Conservation (phyloP, 345 rosid genomes). For the Bruguiera parviflora region DNA sequence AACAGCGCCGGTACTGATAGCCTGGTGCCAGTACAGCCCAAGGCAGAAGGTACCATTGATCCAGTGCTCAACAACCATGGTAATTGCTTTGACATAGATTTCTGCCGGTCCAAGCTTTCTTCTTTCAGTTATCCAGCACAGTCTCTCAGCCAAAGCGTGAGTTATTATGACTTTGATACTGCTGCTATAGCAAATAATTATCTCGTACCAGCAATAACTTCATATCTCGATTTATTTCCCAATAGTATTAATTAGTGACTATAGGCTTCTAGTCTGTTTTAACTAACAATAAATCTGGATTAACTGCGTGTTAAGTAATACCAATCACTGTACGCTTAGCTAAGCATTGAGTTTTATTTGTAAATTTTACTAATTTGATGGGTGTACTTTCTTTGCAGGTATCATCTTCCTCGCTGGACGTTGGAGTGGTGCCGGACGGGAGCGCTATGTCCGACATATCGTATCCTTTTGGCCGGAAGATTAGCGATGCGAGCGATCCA, state of each 20-base stretch:
- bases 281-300: no score
- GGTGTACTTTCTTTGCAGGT: slow-evolving; percentile 23
- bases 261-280: no score
- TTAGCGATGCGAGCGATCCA: neutral
- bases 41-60: neutral
- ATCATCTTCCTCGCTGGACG: slow-evolving; percentile 37
- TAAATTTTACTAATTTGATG: neutral
- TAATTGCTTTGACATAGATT: slow-evolving; percentile 27
- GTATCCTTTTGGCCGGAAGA: slow-evolving; percentile 12
- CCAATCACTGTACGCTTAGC: no score
- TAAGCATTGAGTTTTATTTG: neutral
- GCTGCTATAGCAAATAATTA: no score
- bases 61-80: slow-evolving; percentile 16
- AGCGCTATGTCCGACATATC: slow-evolving; percentile 30
- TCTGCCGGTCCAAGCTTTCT: slow-evolving; percentile 31
- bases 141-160: slow-evolving; percentile 36
- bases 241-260: no score
- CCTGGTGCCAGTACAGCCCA: slow-evolving; percentile 35
- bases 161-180: neutral
- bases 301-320: no score
- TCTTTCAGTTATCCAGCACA: slow-evolving; percentile 29
- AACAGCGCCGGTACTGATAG: slow-evolving; percentile 13
- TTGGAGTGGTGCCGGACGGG: slow-evolving; percentile 43
- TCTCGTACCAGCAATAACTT: no score
- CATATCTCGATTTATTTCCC: no score